Percentiles rank a stretch among this genome's conserved stretches.
Conservation (phyloP, 2,329 filamentous ascomycete species). For the Shiraia bambusicola region DNA sequence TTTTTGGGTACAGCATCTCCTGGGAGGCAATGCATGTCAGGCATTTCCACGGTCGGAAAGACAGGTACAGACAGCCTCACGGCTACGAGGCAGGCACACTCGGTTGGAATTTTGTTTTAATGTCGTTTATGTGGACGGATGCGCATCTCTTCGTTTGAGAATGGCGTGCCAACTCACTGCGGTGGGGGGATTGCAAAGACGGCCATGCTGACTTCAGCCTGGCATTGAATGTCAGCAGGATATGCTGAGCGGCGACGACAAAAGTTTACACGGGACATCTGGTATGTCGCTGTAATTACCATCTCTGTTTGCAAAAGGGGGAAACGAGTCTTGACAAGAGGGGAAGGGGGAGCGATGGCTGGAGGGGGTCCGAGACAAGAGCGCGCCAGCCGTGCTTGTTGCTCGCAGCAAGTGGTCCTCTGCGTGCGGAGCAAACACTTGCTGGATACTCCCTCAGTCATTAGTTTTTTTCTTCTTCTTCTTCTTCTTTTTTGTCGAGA, state of each 20-base stretch:
- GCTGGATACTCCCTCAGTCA: constrained; percentile 41
- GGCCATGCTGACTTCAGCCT: constrained; percentile 28
- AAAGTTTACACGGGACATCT: constrained; percentile 43
- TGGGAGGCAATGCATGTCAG: constrained; percentile 48
- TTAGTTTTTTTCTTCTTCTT: too few species aligned
- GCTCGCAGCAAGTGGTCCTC: constrained; percentile 36
- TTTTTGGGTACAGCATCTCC: constrained; percentile 45
- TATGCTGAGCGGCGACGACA: constrained; percentile 41
- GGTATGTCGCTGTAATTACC: constrained; percentile 41
- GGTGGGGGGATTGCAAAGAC: constrained; percentile 2
- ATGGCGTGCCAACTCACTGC: constrained; percentile 43
- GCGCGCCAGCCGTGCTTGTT: constrained; percentile 35
- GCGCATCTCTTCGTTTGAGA: constrained; percentile 40
- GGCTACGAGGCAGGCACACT: constrained; percentile 47
- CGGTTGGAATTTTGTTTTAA: constrained; percentile 43
- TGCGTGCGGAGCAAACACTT: constrained; percentile 42
- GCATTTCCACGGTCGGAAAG: constrained; percentile 43
- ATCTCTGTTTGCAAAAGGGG: constrained; percentile 26
- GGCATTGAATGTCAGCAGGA: constrained; percentile 45
- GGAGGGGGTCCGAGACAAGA: constrained; percentile 33
- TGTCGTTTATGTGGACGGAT: constrained; percentile 43
- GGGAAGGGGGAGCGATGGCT: constrained; percentile 5
- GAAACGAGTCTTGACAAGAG: constrained; percentile 1
- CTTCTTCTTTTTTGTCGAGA: constrained; percentile 19
- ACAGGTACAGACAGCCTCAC: constrained; percentile 47